A percentile compares a stretch with the other conserved stretches of the same genome.
These are phyloP conservation scores for Diversispora eburnea DNA, from an alignment of 192 early-diverging fungal species.

Conservation along the genomic window DNA sequence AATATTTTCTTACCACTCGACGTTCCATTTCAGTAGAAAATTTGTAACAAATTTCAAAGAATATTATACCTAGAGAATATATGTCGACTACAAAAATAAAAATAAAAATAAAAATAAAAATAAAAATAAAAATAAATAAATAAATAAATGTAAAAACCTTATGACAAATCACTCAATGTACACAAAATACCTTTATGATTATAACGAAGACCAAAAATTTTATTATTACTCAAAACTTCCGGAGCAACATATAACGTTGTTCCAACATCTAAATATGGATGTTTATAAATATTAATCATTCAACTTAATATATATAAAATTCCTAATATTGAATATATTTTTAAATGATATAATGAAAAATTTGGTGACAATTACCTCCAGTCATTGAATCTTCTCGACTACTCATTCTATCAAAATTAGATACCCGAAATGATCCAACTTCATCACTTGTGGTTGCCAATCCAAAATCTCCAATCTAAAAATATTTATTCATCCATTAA, in stretches of 20 bases:
- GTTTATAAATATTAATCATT: too few species aligned
- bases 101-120: not conserved
- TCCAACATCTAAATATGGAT: conserved; percentile 57
- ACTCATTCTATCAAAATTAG: conserved; percentile 33
- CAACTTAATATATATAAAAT: too few species aligned
- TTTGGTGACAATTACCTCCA: conserved; percentile 36
- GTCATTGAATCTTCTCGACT: conserved; percentile 65
- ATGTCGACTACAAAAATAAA: conserved; percentile 56
- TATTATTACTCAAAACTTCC: conserved; percentile 38
- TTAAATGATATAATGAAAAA: not conserved
- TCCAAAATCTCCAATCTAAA: conserved; percentile 70
- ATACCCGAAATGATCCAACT: conserved; percentile 29
- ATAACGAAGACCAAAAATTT: conserved; percentile 51
- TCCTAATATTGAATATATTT: not conserved
- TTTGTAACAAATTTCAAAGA: conserved; percentile 74
- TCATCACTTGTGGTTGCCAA: conserved; percentile 54
- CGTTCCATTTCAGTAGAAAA: conserved; percentile 79
- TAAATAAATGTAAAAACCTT: not conserved
- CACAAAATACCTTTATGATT: conserved; percentile 53
- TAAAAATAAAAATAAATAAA: not conserved
- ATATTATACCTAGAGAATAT: conserved; percentile 75
- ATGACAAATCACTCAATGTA: not conserved
- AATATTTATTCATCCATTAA: not conserved
- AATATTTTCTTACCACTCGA: conserved; percentile 24
- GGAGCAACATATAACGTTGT: conserved; percentile 88